phyloP scores from a whole-genome alignment of 2,329 filamentous ascomycete genomes.

The Taxawa tesnikishii region DNA sequence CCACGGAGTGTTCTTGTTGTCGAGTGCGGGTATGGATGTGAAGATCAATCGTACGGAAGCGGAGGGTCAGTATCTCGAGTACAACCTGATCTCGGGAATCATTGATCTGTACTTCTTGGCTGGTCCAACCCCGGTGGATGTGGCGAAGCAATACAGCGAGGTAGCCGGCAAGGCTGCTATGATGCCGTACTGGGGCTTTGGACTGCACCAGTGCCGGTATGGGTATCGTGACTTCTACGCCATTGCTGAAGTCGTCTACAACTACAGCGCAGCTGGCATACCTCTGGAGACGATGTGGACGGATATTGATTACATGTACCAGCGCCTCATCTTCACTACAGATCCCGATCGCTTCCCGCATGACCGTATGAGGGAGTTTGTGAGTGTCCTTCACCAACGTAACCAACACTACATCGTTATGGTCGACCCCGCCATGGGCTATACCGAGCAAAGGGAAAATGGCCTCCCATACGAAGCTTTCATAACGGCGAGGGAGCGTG shows the following conservation, averaged over 20 bases:
- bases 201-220: conserved; percentile 38
- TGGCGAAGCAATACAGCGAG: conserved; percentile 38
- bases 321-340: conserved; percentile 48
- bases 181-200: conserved; percentile 41
- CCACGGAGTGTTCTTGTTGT: conserved; percentile 57
- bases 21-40: conserved; percentile 65
- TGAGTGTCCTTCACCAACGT: conserved; percentile 38
- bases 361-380: conserved; percentile 51
- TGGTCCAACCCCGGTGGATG: conserved; percentile 33
- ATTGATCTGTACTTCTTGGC: conserved; percentile 50
- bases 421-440: conserved; percentile 55
- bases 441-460: conserved; percentile 39
- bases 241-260: conserved; percentile 56
- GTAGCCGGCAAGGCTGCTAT: conserved; percentile 35
- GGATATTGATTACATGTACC: conserved; percentile 38
- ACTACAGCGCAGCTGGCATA: conserved; percentile 53
- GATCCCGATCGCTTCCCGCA: conserved; percentile 54
- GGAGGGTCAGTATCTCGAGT: conserved; percentile 60
- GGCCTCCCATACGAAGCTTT: conserved; percentile 47
- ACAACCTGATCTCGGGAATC: conserved; percentile 66
- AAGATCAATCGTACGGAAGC: conserved; percentile 52
- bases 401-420: conserved; percentile 42
- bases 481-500: too few species aligned
- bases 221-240: conserved; percentile 48
- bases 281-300: conserved; percentile 64